These are phyloP conservation scores for Cryphonectria parasitica DNA, from an alignment of 2,329 filamentous ascomycete species.

Conservation along the genomic window DNA sequence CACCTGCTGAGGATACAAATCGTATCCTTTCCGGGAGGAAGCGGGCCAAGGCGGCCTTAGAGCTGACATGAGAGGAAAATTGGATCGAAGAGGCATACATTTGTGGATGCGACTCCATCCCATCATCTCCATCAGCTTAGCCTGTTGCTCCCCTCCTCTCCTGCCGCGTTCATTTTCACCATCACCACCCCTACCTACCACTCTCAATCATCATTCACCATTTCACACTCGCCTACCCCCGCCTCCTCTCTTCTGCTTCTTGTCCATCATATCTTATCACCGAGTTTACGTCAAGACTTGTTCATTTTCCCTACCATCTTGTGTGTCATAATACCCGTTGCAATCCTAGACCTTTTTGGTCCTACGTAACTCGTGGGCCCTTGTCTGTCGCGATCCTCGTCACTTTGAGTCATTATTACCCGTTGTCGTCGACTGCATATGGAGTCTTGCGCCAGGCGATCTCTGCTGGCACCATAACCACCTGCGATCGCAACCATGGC, in stretches of 20 bases:
- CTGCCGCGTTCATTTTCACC: not conserved
- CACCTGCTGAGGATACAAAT: not conserved
- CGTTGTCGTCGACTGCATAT: not conserved
- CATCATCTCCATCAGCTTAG: not conserved
- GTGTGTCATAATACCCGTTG: not conserved
- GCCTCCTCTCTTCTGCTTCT: not conserved
- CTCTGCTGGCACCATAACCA: not conserved
- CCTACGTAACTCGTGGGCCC: not conserved
- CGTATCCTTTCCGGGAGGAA: not conserved
- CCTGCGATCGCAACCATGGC: constrained; percentile 40
- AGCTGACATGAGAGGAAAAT: constrained; percentile 6
- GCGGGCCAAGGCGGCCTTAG: not conserved
- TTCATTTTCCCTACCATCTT: not conserved
- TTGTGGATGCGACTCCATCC: constrained; percentile 8
- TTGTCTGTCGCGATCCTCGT: not conserved
- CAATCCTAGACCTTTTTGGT: not conserved
- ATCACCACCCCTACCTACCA: not conserved
- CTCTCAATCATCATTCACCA: not conserved
- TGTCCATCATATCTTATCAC: not conserved
- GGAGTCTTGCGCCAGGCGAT: constrained; percentile 6
- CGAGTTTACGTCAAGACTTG: not conserved
- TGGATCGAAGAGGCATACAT: not conserved
- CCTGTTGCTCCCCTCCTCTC: not conserved
- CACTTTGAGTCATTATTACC: not conserved
- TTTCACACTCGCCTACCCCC: not conserved